Evolutionary conservation across 2,329 filamentous ascomycete species (phyloP).

Genomic region (Aspergillus spinulosporus): DNA sequence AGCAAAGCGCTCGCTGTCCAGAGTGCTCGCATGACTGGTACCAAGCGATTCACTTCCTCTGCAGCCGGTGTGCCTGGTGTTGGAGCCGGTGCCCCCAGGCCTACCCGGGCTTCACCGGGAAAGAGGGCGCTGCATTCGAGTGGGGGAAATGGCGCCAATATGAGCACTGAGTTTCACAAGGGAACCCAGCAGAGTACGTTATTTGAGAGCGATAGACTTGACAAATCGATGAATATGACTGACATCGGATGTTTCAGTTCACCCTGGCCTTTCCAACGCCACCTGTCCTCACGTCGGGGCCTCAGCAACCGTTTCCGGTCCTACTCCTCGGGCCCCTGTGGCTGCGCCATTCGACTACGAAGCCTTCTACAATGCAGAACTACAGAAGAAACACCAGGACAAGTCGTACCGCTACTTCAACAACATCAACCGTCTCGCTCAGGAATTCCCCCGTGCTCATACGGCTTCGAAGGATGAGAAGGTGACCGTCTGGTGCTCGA

Average conservation of each 20-base stretch:
- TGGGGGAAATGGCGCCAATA: constrained; percentile 72
- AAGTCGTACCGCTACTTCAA: constrained; percentile 99
- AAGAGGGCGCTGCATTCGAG: constrained; percentile 82
- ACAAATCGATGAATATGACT: background rate
- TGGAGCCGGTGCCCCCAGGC: constrained; percentile 34
- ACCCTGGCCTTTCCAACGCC: constrained; percentile 28
- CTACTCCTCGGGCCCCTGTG: constrained; percentile 48
- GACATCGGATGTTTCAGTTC: constrained; percentile 15
- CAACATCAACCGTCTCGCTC: constrained; percentile 97
- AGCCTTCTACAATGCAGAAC: constrained; percentile 78
- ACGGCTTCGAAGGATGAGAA: constrained; percentile 78
- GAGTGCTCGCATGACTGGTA: constrained; percentile 45
- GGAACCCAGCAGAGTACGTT: constrained; percentile 53
- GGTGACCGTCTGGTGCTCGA: constrained; percentile 98
- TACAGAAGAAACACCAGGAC: constrained; percentile 99
- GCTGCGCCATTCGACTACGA: constrained; percentile 80
- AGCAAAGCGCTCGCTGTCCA: constrained; percentile 94
- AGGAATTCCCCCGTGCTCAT: constrained; percentile 93
- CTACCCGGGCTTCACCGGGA: constrained; percentile 52
- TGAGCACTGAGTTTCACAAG: constrained; percentile 59
- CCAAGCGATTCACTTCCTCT: constrained; percentile 42
- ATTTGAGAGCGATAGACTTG: background rate
- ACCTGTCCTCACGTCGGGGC: constrained; percentile 21
- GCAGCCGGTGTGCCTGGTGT: constrained; percentile 28
- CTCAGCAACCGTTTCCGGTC: constrained; percentile 36